Evolutionary conservation across 768 basidiomycete species (phyloP), one percentile per base, ranked within the genome.

Genomic region (Termitomyces sp.): DNA sequence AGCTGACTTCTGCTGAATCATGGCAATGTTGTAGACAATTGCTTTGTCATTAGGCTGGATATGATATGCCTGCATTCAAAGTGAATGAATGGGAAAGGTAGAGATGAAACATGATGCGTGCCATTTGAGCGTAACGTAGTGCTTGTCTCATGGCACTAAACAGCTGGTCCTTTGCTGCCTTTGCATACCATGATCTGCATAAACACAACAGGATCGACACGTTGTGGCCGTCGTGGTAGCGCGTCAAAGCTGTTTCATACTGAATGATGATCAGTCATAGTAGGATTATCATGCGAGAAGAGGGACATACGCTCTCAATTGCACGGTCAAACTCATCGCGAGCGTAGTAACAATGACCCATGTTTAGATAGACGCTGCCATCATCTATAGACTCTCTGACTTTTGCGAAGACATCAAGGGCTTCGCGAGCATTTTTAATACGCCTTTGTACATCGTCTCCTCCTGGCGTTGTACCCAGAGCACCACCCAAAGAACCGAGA

Each of bases 1-100:
- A 0, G 93, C 91, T 0, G 91, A 87, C 71, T 98, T 98, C 69
- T 99, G 97, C 70, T 95, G 88, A 34, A 98, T 94, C 90, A 99
- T 95, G 55, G 96, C 95, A 64, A 98, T 92, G 70, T 99, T 98
- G 74, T 95, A 98, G 43, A 93, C 59, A 51, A 89, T 85, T 3
- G 93, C 90, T 67, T 95, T 94, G 74, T 99, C 97, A 55, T 78
- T 81, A 0, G 94, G 94, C 62, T 89, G 86, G 6, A 94, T 72
- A 61, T 92, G 88, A 16, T 90, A 76, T 1, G 95, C 94, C 95
- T 98, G 20, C 36, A n/a, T 46, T 13, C 9, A 36, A 52, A 61
- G 5, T 52, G 27, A 10, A 27, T 56, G 24, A 64, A 61, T 53
- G 37, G 55, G 29, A 56, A 9, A 31, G 18, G 10, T 24, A 36